Conservation (phyloP, 441 rosid species). For the Syzygium malaccense region DNA sequence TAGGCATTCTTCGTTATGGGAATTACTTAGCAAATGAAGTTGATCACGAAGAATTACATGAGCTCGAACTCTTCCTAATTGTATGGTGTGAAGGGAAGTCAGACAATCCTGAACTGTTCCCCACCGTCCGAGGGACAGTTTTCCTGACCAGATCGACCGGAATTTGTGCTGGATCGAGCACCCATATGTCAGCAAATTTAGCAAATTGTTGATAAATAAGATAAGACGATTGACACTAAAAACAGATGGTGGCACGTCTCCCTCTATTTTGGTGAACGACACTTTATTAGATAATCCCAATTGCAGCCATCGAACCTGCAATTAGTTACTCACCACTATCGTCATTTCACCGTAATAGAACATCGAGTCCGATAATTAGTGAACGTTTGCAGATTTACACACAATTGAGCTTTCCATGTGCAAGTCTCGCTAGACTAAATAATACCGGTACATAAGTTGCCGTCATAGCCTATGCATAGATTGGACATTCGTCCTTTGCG, state of each 20-base stretch:
- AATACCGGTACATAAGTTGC: background rate
- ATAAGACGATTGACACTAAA: background rate
- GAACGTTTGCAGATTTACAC: background rate
- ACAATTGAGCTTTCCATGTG: background rate
- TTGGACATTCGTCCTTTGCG: background rate
- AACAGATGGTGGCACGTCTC: background rate
- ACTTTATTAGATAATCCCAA: background rate
- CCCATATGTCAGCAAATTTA: background rate
- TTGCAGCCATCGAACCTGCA: background rate
- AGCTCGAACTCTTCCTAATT: background rate
- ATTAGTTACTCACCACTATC: background rate
- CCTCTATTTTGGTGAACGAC: background rate
- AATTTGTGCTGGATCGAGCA: background rate
- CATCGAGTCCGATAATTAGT: background rate
- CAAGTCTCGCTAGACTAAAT: background rate
- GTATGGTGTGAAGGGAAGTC: background rate
- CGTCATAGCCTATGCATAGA: background rate
- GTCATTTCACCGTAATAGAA: background rate
- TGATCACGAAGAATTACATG: background rate
- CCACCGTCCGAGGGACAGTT: background rate
- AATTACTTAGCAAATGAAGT: background rate
- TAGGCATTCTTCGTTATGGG: background rate
- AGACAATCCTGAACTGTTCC: background rate
- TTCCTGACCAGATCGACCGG: background rate
- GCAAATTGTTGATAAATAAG: background rate